phyloP scores from a whole-genome alignment of 768 basidiomycete species.

The Termitomyces sp. region DNA sequence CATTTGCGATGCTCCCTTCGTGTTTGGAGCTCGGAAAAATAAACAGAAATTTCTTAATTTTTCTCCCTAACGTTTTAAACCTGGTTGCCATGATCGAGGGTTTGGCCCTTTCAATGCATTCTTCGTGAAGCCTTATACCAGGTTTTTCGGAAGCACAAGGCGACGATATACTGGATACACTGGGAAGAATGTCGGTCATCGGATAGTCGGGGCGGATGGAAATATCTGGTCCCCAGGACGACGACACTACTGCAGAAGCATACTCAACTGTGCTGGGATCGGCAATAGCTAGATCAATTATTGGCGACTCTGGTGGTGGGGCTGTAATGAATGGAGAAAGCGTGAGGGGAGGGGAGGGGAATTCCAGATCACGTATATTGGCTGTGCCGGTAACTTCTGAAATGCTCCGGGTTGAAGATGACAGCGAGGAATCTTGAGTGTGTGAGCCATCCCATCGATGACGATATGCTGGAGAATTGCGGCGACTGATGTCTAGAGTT shows the following conservation, averaged over 20 bases:
- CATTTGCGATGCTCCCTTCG: neutral
- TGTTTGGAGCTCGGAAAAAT: neutral
- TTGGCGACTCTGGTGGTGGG: slow-evolving; percentile 4
- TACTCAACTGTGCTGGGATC: slow-evolving; percentile 24
- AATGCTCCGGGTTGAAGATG: slow-evolving; percentile 3
- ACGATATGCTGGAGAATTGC: slow-evolving; percentile 4
- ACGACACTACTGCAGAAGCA: slow-evolving; percentile 27
- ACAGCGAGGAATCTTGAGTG: slow-evolving; percentile 3
- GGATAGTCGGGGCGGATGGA: slow-evolving; percentile 8
- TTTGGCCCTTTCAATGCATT: neutral
- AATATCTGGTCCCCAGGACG: slow-evolving; percentile 21
- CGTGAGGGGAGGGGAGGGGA: slow-evolving; percentile 13
- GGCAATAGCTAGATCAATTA: neutral
- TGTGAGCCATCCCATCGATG: neutral
- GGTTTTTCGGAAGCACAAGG: neutral
- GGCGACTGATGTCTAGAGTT: slow-evolving; percentile 9
- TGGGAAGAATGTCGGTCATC: neutral
- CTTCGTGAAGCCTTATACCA: neutral
- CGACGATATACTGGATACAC: neutral
- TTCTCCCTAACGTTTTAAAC: slow-evolving; percentile 22
- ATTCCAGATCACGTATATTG: slow-evolving; percentile 6
- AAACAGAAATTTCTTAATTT: slow-evolving; percentile 21
- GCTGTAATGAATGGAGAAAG: slow-evolving; percentile 15
- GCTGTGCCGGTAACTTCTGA: slow-evolving; percentile 8
- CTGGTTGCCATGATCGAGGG: slow-evolving; percentile 12